Base-by-base conservation (phyloP, 2,329 filamentous ascomycete species). In the Rhexocercosporidium sp. region DNA sequence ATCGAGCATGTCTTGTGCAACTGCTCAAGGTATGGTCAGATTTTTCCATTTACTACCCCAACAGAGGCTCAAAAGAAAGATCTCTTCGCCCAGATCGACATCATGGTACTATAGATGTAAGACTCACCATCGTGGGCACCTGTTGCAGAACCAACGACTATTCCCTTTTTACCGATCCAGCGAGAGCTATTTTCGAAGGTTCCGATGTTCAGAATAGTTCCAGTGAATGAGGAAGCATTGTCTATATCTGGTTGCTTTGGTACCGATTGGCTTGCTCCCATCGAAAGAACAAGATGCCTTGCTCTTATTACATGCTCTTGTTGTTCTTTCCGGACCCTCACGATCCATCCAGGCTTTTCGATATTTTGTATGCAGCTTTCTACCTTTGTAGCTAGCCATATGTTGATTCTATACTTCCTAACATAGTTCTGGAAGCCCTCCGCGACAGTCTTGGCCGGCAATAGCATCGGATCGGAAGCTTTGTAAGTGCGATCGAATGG, bases 351-450 rank as follows among this genome's bases (percentile, higher is more conserved):
- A 77, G 77, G 0, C 70, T 71, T 0, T 86, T 31, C 62, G 18
- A 7, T 83, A 27, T 85, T 81, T 80, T 84, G 88, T 1, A 78
- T 77, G 0, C 84, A 79, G 0, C 79, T 76, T 1, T 74, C 75
- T 0, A 90, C 70, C 1, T 79, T 81, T 0, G 87, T 86, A n/a
- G 77, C 78, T 0, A 82, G 85, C 89, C 89, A 91, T 25, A 90
- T 83, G 69, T 91, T 89, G 57, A 92, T 82, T 70, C 91, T 89
- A n/a, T 91, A 81, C 0, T 86, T 78, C 9, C 80, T 82, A 1
- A 84, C 89, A 68, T 92, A 92, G 0, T 84, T 79, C 70, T 91
- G 88, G 67, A 92, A 88, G 78, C 87, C 92, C 53, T 90, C 86
- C 1, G 83, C 90, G 0, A 91, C 80, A 73, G 91, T 91, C 75